These are phyloP conservation scores for Amanita exitialis DNA, from an alignment of 768 basidiomycete species.

Conservation along the genomic window DNA sequence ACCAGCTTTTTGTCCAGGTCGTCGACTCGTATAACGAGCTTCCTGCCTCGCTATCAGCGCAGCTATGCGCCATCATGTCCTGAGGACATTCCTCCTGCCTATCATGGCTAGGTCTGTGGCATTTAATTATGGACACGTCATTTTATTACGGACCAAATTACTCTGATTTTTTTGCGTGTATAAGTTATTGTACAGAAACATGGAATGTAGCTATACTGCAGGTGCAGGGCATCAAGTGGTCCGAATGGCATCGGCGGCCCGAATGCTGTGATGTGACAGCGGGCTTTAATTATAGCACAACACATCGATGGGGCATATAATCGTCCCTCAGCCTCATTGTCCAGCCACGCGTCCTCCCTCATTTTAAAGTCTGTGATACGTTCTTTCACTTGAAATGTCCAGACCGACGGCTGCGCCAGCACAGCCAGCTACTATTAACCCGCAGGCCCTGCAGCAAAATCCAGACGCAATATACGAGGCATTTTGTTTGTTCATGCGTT, in stretches of 20 bases:
- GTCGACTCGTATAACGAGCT: neutral
- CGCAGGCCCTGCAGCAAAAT: slow-evolving; percentile 4
- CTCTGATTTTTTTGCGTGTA: neutral
- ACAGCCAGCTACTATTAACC: slow-evolving; percentile 3
- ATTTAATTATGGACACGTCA: neutral
- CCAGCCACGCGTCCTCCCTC: neutral
- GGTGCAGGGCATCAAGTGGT: neutral
- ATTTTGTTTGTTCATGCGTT: neutral
- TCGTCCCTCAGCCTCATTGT: neutral
- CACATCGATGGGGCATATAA: neutral
- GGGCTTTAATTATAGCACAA: neutral
- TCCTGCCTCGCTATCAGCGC: neutral
- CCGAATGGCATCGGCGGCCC: no score
- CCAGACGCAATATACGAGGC: slow-evolving; percentile 5
- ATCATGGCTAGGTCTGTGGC: neutral
- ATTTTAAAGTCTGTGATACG: neutral
- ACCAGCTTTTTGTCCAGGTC: neutral
- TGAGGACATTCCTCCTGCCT: neutral
- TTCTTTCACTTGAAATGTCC: neutral
- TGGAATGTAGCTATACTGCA: neutral
- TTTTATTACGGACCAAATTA: neutral
- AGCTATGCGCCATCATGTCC: neutral
- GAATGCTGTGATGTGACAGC: neutral
- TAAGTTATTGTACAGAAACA: no score
- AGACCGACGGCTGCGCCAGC: neutral